Conservation (phyloP, 2,329 filamentous ascomycete genomes). For the Claviceps humidiphila region DNA sequence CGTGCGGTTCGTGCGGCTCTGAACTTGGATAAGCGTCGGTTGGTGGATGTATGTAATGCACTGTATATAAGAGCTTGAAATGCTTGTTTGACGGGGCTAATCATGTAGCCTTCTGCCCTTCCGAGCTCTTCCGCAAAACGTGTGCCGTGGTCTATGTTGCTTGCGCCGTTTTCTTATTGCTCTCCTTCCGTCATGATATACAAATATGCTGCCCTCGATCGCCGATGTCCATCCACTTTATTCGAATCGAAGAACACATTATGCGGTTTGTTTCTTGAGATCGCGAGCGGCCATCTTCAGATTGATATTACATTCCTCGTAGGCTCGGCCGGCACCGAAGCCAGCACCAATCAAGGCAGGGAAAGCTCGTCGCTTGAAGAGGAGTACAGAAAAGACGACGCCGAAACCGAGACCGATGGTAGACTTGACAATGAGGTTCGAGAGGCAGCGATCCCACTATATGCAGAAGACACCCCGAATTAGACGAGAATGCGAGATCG, state of each 20-base stretch:
- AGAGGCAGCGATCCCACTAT: constrained; percentile 97
- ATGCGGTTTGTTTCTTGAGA: constrained; percentile 38
- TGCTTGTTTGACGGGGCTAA: constrained; percentile 2
- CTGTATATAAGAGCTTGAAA: neutral
- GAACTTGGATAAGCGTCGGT: neutral
- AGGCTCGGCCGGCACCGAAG: constrained; percentile 90
- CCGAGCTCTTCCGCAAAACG: neutral
- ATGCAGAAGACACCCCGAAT: neutral
- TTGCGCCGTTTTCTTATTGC: constrained; percentile 7
- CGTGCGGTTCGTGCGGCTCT: neutral
- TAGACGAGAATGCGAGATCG: constrained; percentile 6
- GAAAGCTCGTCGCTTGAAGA: constrained; percentile 98
- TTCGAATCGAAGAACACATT: constrained; percentile 7
- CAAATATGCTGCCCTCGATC: constrained; percentile 8
- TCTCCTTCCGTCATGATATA: constrained; percentile 15
- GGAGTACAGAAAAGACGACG: constrained; percentile 92
- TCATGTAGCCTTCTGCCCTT: neutral
- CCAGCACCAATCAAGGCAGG: constrained; percentile 89
- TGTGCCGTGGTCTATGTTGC: constrained; percentile 8
- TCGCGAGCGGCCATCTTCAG: constrained; percentile 48
- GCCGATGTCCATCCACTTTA: neutral
- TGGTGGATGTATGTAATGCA: neutral
- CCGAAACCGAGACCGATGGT: constrained; percentile 92
- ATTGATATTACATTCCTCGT: constrained; percentile 93
- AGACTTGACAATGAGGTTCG: constrained; percentile 93